Conservation (phyloP, 2,329 filamentous ascomycete genomes). For the Apiospora aurea region DNA sequence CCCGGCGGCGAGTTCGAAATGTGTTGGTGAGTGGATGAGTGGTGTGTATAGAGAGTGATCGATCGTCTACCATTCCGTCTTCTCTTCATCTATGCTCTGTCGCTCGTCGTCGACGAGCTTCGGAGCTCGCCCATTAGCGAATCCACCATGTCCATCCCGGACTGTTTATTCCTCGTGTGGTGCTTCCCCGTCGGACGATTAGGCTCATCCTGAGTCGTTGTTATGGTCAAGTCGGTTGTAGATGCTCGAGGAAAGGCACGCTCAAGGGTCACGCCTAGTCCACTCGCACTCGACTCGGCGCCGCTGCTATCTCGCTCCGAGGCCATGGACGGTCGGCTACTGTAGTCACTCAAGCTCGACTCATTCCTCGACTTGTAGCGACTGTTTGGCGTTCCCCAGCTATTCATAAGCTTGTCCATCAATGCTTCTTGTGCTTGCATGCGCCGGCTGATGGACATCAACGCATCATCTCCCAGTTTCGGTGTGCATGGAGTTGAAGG, state of each 20-base stretch:
- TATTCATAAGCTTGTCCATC: constrained; percentile 27
- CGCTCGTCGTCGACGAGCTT: not conserved
- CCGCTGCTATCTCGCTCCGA: not conserved
- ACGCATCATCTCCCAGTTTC: constrained; percentile 19
- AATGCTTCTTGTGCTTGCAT: constrained; percentile 26
- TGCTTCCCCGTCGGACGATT: not conserved
- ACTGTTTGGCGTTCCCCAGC: constrained; percentile 24
- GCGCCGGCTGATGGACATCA: constrained; percentile 25
- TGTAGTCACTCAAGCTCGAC: constrained; percentile 10
- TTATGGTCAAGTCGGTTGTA: not conserved
- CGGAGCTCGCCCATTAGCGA: constrained; percentile 17
- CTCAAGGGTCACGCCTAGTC: not conserved
- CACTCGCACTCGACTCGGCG: not conserved
- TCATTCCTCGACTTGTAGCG: constrained; percentile 15
- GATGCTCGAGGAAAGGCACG: constrained; percentile 3
- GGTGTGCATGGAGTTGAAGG: constrained; percentile 8
- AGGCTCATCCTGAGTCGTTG: not conserved
- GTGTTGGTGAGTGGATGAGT: too few species aligned
- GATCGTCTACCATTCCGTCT: not conserved
- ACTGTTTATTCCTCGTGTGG: not conserved
- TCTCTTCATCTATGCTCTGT: not conserved
- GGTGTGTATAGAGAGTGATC: not conserved
- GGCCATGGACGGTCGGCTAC: not conserved
- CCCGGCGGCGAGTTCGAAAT: not conserved
- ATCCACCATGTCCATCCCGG: constrained; percentile 13